Conservation (phyloP, 768 basidiomycete genomes). For the Calocybe gangraenosa region DNA sequence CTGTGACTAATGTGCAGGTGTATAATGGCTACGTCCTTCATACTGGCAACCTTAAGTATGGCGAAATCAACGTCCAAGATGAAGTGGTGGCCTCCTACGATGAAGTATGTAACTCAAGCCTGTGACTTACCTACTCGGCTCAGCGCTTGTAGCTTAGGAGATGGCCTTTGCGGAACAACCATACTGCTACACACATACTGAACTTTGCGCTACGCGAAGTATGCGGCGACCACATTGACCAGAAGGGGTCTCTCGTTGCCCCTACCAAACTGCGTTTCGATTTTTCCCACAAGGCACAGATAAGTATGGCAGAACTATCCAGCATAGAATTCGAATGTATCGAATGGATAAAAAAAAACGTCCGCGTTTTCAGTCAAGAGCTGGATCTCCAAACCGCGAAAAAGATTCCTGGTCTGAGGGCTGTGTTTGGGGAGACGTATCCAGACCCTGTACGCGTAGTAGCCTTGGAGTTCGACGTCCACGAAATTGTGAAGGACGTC, state of each 20-base stretch:
- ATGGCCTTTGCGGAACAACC: constrained; percentile 95
- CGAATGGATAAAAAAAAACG: constrained; percentile 89
- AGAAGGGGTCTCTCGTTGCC: constrained; percentile 96
- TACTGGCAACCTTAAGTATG: constrained; percentile 87
- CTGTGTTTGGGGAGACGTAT: constrained; percentile 97
- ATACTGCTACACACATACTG: constrained; percentile 97
- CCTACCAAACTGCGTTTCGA: constrained; percentile 96
- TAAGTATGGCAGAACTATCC: constrained; percentile 67
- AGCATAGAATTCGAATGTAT: constrained; percentile 82
- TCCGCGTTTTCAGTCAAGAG: constrained; percentile 86
- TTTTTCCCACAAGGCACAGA: constrained; percentile 93
- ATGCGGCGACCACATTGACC: constrained; percentile 96
- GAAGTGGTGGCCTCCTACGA: constrained; percentile 89
- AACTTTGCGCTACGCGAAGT: constrained; percentile 92
- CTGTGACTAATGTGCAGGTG: constrained; percentile 89
- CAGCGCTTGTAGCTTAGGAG: constrained; percentile 78
- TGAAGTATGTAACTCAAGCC: constrained; percentile 49
- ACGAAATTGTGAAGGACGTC: constrained; percentile 82
- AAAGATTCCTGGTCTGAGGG: constrained; percentile 89
- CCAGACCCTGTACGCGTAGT: constrained; percentile 98
- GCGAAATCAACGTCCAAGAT: constrained; percentile 71
- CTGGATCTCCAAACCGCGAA: constrained; percentile 72
- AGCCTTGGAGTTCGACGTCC: constrained; percentile 80
- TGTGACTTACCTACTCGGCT: background rate
- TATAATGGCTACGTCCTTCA: constrained; percentile 97